Conservation (phyloP, 2,329 filamentous ascomycete species). For the Celoporthe dispersa region DNA sequence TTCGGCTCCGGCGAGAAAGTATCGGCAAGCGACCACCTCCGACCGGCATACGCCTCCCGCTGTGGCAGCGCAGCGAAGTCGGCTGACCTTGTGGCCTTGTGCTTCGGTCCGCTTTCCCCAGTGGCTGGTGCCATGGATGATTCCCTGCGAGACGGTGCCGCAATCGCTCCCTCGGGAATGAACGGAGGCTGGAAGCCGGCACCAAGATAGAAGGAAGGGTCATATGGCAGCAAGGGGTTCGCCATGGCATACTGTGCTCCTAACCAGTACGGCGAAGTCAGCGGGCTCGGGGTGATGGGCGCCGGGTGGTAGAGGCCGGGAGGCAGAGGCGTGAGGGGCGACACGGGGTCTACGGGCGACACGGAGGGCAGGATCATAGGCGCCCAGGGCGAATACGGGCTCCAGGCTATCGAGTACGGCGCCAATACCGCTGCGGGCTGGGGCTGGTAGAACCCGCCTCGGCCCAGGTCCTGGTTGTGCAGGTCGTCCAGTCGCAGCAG, state of each 20-base stretch:
- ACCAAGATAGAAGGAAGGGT: slow-evolving; percentile 6
- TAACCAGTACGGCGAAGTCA: slow-evolving; percentile 18
- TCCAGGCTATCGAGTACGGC: slow-evolving; percentile 20
- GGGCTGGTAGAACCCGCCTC: slow-evolving; percentile 45
- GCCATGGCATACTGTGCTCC: slow-evolving; percentile 1
- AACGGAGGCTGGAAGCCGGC: slow-evolving; percentile 8
- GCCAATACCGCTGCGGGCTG: slow-evolving; percentile 32
- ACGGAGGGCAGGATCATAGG: slow-evolving; percentile 36
- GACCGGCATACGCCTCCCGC: slow-evolving; percentile 12
- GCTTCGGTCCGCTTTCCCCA: not conserved
- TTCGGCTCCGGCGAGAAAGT: slow-evolving; percentile 21
- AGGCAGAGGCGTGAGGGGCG: slow-evolving; percentile 27
- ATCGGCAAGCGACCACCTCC: slow-evolving; percentile 29
- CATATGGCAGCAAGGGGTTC: not conserved
- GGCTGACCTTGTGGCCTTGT: not conserved
- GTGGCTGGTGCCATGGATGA: slow-evolving; percentile 4
- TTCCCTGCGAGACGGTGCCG: slow-evolving; percentile 5
- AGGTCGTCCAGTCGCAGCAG: slow-evolving; percentile 53
- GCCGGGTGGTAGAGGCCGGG: slow-evolving; percentile 20
- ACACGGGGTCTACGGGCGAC: slow-evolving; percentile 32
- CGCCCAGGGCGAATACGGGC: slow-evolving; percentile 24
- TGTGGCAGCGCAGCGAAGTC: slow-evolving; percentile 10
- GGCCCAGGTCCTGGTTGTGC: slow-evolving; percentile 52
- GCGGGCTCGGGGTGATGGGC: slow-evolving; percentile 16
- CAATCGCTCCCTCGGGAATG: slow-evolving; percentile 1